phyloP scores from a whole-genome alignment of 148 eudicot species.

The Talinum fruticosum region DNA sequence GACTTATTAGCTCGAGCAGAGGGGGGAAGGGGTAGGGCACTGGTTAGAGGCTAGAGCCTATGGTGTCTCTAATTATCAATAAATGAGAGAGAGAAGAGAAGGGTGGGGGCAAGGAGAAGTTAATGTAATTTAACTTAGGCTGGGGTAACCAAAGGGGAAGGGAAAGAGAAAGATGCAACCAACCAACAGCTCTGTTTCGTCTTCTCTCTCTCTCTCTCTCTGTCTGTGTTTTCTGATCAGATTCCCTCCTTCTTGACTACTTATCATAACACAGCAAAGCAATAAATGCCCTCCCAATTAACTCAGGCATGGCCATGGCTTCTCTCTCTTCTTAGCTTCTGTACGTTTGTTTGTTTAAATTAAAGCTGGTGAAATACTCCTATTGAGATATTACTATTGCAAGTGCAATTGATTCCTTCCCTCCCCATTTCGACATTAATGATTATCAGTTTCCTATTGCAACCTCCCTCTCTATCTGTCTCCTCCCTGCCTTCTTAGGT shows the following conservation, averaged over 20 bases:
- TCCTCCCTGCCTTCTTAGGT: not conserved
- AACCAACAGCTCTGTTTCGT: not conserved
- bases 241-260: slow-evolving; percentile 2
- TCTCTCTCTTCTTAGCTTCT: not conserved
- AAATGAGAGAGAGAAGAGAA: not conserved
- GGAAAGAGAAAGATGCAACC: not conserved
- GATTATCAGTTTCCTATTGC: not conserved
- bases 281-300: not conserved
- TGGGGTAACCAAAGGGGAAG: not conserved
- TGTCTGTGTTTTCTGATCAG: not conserved
- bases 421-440: not conserved
- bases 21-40: too few species aligned
- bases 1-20: too few species aligned
- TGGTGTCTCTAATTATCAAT: not conserved
- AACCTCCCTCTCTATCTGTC: not conserved
- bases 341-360: too few species aligned
- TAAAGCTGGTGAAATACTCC: not conserved
- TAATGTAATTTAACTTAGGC: slow-evolving; percentile 1
- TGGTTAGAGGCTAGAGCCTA: not conserved
- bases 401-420: not conserved
- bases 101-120: slow-evolving; percentile 3
- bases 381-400: too few species aligned
- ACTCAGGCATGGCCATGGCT: not conserved
- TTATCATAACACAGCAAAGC: not conserved
- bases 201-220: not conserved